These are phyloP conservation scores for Blastobotrys persicus DNA, from an alignment of 1,139 yeast species.

Conservation along the genomic window DNA sequence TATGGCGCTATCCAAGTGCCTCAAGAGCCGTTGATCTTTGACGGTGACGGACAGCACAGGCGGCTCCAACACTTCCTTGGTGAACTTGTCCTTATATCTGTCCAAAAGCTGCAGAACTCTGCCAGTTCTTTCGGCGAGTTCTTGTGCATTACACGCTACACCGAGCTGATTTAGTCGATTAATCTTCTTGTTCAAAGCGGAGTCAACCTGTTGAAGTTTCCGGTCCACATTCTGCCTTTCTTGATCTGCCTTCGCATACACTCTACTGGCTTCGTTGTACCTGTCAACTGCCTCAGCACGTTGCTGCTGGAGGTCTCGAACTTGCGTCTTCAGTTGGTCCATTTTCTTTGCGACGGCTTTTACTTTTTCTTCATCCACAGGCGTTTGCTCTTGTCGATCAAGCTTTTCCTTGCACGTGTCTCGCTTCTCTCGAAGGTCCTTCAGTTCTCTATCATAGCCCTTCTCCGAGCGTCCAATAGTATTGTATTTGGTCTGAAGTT, in stretches of 20 bases:
- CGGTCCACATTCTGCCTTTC: slow-evolving; percentile 12
- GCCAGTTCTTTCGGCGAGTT: slow-evolving; percentile 26
- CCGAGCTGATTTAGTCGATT: slow-evolving; percentile 17
- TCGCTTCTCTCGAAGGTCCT: slow-evolving; percentile 39
- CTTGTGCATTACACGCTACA: slow-evolving; percentile 6
- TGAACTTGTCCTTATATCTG: slow-evolving; percentile 38
- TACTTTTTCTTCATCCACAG: slow-evolving; percentile 42
- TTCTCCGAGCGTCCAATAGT: slow-evolving; percentile 9
- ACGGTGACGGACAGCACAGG: slow-evolving; percentile 69
- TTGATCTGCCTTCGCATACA: background rate
- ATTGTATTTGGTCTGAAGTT: slow-evolving; percentile 26
- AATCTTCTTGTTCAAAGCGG: background rate
- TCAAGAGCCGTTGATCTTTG: slow-evolving; percentile 37
- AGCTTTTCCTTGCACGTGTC: slow-evolving; percentile 47
- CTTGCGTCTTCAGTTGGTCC: slow-evolving; percentile 7
- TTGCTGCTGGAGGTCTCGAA: slow-evolving; percentile 41
- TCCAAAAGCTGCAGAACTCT: slow-evolving; percentile 45
- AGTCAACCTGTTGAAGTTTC: background rate
- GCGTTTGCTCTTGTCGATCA: slow-evolving; percentile 50
- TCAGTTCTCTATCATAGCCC: slow-evolving; percentile 14
- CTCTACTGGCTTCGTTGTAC: slow-evolving; percentile 19
- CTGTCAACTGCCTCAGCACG: slow-evolving; percentile 3
- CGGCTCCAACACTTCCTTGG: slow-evolving; percentile 60
- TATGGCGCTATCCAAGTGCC: slow-evolving; percentile 1
- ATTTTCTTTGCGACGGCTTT: slow-evolving; percentile 39